Percentiles rank a stretch among this genome's conserved stretches.
Evolutionary conservation across 768 basidiomycete species (phyloP).

Genomic region (Hygrophorus pudorinus): DNA sequence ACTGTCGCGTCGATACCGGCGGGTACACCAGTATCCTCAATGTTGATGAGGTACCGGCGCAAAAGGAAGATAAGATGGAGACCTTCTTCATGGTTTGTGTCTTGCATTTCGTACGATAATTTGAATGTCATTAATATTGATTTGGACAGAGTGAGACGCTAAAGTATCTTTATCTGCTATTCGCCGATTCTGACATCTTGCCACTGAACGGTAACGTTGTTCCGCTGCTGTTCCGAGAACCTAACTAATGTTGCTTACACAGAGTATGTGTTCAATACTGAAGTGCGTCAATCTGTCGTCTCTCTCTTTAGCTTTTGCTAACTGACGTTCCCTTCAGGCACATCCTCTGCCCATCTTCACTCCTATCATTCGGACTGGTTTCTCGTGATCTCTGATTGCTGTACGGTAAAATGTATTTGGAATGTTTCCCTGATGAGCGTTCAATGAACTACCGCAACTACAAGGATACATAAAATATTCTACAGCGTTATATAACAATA

Average conservation of each 20-base stretch:
- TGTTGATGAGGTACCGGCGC: conserved; percentile 65
- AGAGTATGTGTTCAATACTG: conserved; percentile 92
- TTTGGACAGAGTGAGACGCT: conserved; percentile 66
- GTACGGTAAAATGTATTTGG: neutral
- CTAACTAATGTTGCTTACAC: neutral
- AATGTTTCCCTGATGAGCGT: neutral
- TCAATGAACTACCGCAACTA: neutral
- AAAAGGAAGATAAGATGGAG: conserved; percentile 86
- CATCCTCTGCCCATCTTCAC: conserved; percentile 30
- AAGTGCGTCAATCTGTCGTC: conserved; percentile 43
- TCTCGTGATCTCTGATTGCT: conserved; percentile 10
- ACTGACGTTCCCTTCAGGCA: conserved; percentile 10
- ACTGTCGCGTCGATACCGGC: conserved; percentile 67
- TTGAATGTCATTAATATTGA: neutral
- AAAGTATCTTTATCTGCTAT: conserved; percentile 86
- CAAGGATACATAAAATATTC: conserved; percentile 5
- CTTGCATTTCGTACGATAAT: conserved; percentile 2
- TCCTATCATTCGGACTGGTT: conserved; percentile 21
- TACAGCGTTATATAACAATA: neutral
- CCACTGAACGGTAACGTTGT: conserved; percentile 51
- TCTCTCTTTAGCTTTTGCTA: neutral
- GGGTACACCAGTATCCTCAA: conserved; percentile 81
- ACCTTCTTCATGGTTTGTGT: conserved; percentile 77
- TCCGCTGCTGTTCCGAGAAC: neutral
- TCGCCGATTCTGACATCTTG: conserved; percentile 62